Base-by-base conservation (phyloP, 2,329 filamentous ascomycete genomes). In the Fusarium neocosmosporiellum region DNA sequence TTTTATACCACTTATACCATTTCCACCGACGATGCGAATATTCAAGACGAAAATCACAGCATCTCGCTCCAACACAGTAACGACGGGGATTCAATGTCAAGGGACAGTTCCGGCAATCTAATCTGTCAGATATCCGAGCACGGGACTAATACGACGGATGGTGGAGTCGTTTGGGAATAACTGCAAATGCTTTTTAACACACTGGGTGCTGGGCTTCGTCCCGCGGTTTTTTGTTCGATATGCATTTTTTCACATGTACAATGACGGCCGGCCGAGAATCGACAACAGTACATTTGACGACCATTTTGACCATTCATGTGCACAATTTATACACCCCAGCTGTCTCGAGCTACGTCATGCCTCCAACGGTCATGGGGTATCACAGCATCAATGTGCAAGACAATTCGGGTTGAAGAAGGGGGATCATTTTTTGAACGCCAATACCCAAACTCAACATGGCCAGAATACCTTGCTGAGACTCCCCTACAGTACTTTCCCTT, bases 351-450 rank as follows among this genome's bases (percentile, higher is more conserved):
- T 59, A 18, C 64, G 36, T 43, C 24, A 39, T 50, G 27, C 39
- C 22, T 70, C 57, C 24, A 36, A 57, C 33, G 54, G 31, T 36
- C 18, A 14, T 66, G 24, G 39, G 22, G 37, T 63, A 16, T 34
- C 37, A 61, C 46, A 37, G 7, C 59, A 24, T 37, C 41, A 59
- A 33, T 34, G 29, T 64, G 43, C 36, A 14, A 37, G 48, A 11
- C 22, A 16, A 22, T 29, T 50, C 50, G 43, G 29, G 29, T 53
- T 33, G 66, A 60, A 72, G 33, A 48, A 24, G 59, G 46, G 65
- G 37, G 29, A 43, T 22, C 8, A 41, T 31, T 65, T 63, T 62
- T 73, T 73, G 22, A 71, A 63, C 58, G 34, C 41, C 67, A 63
- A 36, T 39, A 58, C 59, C 57, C 57, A 41, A 68, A 39, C 34